Evolutionary conservation across 495 filamentous ascomycete species (phyloP), one percentile per base, ranked within the genome.

Genomic region (Gamarada debralockiae): DNA sequence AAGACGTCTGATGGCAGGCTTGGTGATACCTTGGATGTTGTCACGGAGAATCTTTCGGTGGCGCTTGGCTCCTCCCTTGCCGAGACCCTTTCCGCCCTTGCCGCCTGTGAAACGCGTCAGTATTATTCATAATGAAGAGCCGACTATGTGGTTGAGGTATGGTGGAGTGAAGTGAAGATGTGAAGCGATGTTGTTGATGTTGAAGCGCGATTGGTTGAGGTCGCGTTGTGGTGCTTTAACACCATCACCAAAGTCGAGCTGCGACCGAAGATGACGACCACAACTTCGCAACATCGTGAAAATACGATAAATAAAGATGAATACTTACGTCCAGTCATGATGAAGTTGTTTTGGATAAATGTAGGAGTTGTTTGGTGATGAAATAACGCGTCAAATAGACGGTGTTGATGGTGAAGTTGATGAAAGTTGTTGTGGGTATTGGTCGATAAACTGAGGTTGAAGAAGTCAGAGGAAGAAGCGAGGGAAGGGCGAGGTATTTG

Each of bases 1-100:
- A 73, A 99, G 93, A 95, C 93, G 95, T 72, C 93, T 90, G 80
- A 99, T 99, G 70, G 93, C 93, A 72, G 93, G 93, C 90, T 99
- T 99, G 73, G 93, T 99, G 75, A 99, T 99, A 81, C 93, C 93
- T 70, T 97, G 92, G 72, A 97, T 96, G 86, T 97, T 97, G 86
- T 97, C 92, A 71, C 92, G 90, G 70, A 98, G 82, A 79, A 98
- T 97, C 86, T 97, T 98, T 65, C 93, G 86, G 74, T 96, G 90
- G 75, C 92, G 92, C 87, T 97, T 97, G 78, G 81, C 81, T 63
- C 81, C 81, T 52, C 81, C 81, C 77, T 84, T 84, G 63, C 92
- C 92, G 64, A 95, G 91, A 69, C 92, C 92, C 78, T 97, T 97
- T 73, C 92, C 92, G 72, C 92, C 92, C 78, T 95, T 95, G 70